phyloP scores from a whole-genome alignment of 192 early-diverging fungal species.

The Podila verticillata region DNA sequence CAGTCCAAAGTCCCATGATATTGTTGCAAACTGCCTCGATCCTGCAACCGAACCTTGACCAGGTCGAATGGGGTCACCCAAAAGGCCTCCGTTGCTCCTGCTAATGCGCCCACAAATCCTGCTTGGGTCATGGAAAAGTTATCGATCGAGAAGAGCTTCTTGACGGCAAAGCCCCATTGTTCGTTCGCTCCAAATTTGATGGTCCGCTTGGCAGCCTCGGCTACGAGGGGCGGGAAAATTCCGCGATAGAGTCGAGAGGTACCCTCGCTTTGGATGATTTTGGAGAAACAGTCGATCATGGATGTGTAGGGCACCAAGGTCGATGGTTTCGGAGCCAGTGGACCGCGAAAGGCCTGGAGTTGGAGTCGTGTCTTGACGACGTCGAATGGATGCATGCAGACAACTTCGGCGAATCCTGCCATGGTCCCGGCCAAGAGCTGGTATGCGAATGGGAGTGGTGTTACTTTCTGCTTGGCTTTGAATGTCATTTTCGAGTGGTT shows the following conservation, averaged over 20 bases:
- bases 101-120: constrained; percentile 85
- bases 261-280: constrained; percentile 90
- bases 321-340: not conserved
- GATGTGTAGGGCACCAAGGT: constrained; percentile 82
- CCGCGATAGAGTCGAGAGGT: constrained; percentile 76
- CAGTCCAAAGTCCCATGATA: constrained; percentile 83
- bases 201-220: constrained; percentile 92
- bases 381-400: constrained; percentile 92
- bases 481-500: not conserved
- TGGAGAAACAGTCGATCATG: constrained; percentile 85
- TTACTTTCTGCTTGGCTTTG: not conserved
- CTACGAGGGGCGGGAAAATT: constrained; percentile 89
- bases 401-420: constrained; percentile 84
- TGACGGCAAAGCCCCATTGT: constrained; percentile 72
- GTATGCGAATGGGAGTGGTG: constrained; percentile 72
- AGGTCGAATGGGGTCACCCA: constrained; percentile 89
- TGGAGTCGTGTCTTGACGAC: constrained; percentile 94
- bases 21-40: constrained; percentile 65
- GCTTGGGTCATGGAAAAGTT: constrained; percentile 78
- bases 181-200: constrained; percentile 96
- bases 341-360: constrained; percentile 54
- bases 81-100: constrained; percentile 88
- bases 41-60: constrained; percentile 94
- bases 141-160: constrained; percentile 75
- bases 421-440: constrained; percentile 78